A percentile compares a stretch with the other conserved stretches of the same genome.
Evolutionary conservation across 1,284 basidiomycete species (phyloP).

Genomic region (Neotropicomus parvogracilis): DNA sequence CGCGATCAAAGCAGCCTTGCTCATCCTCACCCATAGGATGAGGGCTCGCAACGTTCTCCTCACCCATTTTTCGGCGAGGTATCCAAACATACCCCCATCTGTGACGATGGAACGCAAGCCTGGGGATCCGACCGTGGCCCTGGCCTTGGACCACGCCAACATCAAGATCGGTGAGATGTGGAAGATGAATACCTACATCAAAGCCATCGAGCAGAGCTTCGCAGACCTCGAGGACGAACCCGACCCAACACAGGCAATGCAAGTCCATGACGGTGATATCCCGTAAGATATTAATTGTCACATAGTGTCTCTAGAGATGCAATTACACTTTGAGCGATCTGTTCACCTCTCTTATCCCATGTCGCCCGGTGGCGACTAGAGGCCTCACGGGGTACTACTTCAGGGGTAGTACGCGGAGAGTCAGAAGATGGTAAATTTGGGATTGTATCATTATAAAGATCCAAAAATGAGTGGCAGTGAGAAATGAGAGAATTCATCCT

Average conservation of each 20-base stretch:
- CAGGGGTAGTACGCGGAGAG: conserved; percentile 4
- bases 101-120: conserved; percentile 16
- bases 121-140: conserved; percentile 50
- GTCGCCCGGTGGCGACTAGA: conserved; percentile 10
- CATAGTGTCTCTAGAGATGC: conserved; percentile 41
- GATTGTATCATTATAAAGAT: conserved; percentile 44
- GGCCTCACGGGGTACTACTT: conserved; percentile 3
- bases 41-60: conserved; percentile 77
- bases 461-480: conserved; percentile 55
- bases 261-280: conserved; percentile 22
- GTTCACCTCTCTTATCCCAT: conserved; percentile 39
- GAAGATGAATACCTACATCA: conserved; percentile 73
- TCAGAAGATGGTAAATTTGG: conserved; percentile 8
- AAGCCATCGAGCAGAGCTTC: conserved; percentile 68
- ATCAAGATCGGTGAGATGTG: conserved; percentile 75
- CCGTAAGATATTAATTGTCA: conserved; percentile 10
- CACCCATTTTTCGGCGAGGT: conserved; percentile 94
- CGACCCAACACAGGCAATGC: conserved; percentile 8
- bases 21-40: conserved; percentile 54
- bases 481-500: conserved; percentile 48
- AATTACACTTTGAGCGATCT: conserved; percentile 49
- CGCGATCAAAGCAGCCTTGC: background rate
- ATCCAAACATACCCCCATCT: conserved; percentile 74
- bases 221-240: conserved; percentile 46
- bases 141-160: conserved; percentile 81